Conservation (phyloP, 345 rosid genomes). For the Chamaenerion angustifolium region DNA sequence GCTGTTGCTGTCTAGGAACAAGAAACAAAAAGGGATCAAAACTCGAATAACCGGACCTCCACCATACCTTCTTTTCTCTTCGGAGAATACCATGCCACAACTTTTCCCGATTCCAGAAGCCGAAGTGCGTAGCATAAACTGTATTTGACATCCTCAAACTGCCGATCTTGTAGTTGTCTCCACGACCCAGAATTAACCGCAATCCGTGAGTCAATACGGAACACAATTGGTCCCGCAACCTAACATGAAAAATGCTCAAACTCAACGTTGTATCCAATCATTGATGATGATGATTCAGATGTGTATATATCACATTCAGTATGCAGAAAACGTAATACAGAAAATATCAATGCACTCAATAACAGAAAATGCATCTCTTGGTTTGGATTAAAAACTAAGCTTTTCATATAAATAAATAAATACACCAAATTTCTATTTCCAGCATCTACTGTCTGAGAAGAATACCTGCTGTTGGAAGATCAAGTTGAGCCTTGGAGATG, state of each 20-base stretch:
- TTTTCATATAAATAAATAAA: not conserved
- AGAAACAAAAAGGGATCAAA: conserved; percentile 9
- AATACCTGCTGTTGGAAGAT: conserved; percentile 81
- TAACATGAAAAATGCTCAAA: conserved; percentile 11
- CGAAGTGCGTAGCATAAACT: conserved; percentile 60
- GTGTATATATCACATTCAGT: no score
- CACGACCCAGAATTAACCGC: conserved; percentile 25
- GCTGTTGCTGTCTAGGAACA: not conserved
- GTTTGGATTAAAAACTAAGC: not conserved
- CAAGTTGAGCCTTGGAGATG: conserved; percentile 57
- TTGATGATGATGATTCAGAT: no score
- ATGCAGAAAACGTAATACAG: no score
- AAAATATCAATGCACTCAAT: no score
- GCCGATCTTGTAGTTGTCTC: conserved; percentile 19
- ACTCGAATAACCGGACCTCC: conserved; percentile 64
- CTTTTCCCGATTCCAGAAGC: conserved; percentile 57
- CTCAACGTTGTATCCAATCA: no score
- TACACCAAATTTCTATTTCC: not conserved
- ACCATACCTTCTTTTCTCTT: conserved; percentile 82
- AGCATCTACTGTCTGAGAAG: conserved; percentile 1
- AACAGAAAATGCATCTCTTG: no score
- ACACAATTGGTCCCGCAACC: conserved; percentile 62
- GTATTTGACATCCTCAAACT: conserved; percentile 45
- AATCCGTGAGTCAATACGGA: conserved; percentile 53
- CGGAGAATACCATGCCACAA: conserved; percentile 87